phyloP scores from a whole-genome alignment of 208 protist species.

The Entamoeba dispar region DNA sequence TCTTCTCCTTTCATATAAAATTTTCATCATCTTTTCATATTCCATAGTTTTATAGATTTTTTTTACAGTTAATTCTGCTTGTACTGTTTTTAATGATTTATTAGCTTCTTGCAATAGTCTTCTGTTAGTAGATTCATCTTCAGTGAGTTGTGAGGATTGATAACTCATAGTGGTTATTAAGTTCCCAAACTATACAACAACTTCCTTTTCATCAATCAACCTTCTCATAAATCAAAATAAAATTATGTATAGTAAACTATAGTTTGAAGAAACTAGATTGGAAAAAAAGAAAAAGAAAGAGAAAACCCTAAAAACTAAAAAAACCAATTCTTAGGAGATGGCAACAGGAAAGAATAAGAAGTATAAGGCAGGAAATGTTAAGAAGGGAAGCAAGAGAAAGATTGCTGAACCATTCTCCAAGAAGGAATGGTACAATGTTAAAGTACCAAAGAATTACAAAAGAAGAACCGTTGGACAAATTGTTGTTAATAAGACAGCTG shows the following conservation, averaged over 20 bases:
- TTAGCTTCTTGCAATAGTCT: neutral
- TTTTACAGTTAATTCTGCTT: neutral
- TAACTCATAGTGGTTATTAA: neutral
- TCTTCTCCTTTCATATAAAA: neutral
- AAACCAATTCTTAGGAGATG: neutral
- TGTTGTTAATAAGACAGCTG: constrained; percentile 78
- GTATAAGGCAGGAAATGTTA: neutral
- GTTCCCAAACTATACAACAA: neutral
- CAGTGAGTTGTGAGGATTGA: neutral
- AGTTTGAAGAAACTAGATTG: neutral
- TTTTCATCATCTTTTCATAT: neutral
- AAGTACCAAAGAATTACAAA: constrained; percentile 74
- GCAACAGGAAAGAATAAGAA: neutral
- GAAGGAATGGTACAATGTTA: constrained; percentile 97
- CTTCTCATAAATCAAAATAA: neutral
- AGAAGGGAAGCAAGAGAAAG: neutral
- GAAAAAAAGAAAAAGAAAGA: neutral
- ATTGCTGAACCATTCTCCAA: constrained; percentile 74
- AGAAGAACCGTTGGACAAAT: constrained; percentile 78
- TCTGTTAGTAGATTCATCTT: neutral
- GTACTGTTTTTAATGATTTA: neutral
- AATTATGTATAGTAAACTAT: neutral
- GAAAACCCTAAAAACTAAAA: neutral
- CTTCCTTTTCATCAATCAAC: neutral
- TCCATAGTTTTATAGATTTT: neutral